Conservation (phyloP, 345 rosid genomes). For the Eutrema japonicum region DNA sequence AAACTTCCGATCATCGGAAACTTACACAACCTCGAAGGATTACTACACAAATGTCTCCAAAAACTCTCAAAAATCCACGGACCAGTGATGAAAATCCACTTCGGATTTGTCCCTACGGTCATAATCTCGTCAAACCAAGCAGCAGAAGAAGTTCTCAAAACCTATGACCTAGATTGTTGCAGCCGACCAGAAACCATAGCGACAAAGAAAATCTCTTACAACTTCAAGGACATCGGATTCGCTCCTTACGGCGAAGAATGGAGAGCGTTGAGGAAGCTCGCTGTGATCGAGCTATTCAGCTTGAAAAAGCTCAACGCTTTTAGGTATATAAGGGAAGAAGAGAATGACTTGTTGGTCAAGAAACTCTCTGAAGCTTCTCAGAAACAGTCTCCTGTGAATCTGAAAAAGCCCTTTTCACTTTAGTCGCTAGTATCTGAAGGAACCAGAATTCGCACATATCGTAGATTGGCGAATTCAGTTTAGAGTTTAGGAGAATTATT, state of each 20-base stretch:
- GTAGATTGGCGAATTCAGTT: no score
- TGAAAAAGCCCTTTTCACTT: slow-evolving; percentile 44
- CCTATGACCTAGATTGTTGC: slow-evolving; percentile 50
- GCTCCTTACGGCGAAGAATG: slow-evolving; percentile 50
- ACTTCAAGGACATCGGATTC: slow-evolving; percentile 50
- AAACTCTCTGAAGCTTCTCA: slow-evolving; percentile 39
- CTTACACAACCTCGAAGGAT: slow-evolving; percentile 38
- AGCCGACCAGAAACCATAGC: slow-evolving; percentile 46
- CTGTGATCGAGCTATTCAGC: slow-evolving; percentile 41
- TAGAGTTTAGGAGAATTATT: no score
- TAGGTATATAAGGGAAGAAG: slow-evolving; percentile 48
- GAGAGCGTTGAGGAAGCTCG: slow-evolving; percentile 50
- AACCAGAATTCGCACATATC: no score
- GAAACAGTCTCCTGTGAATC: slow-evolving; percentile 44
- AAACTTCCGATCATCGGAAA: slow-evolving; percentile 47
- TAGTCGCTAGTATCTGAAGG: slow-evolving; percentile 43
- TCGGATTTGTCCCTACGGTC: slow-evolving; percentile 36
- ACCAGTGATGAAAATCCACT: slow-evolving; percentile 39
- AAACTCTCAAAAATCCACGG: slow-evolving; percentile 34
- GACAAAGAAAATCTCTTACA: slow-evolving; percentile 46
- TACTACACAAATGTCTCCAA: slow-evolving; percentile 37
- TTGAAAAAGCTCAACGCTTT: slow-evolving; percentile 43
- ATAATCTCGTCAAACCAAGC: slow-evolving; percentile 41
- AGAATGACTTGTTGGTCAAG: slow-evolving; percentile 40
- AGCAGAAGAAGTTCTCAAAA: slow-evolving; percentile 46